Evolutionary conservation across 345 rosid genomes (phyloP).

Genomic region (Citrus inodora): DNA sequence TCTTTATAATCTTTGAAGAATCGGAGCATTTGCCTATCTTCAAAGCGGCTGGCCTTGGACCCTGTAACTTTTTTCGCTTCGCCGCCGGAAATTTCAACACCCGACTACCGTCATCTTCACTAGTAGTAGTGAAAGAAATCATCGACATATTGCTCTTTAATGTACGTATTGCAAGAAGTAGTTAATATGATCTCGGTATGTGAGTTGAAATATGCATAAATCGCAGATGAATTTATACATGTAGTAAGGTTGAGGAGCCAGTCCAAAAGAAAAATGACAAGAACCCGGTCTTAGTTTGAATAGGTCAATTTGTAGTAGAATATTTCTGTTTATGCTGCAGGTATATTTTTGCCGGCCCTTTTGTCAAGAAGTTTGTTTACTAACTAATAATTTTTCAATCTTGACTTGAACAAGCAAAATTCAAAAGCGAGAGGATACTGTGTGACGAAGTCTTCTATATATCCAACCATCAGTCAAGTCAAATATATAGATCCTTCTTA

Average conservation of each 20-base stretch:
- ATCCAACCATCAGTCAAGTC: background rate
- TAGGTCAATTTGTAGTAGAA: background rate
- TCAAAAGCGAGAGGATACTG: background rate
- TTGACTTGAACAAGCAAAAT: background rate
- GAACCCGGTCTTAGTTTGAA: background rate
- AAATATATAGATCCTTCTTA: background rate
- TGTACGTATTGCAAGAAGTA: background rate
- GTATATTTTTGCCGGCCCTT: background rate
- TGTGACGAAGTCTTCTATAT: background rate
- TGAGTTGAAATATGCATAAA: background rate
- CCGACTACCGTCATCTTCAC: background rate
- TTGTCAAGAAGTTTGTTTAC: too few species aligned
- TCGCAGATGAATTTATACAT: background rate
- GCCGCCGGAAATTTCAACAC: background rate
- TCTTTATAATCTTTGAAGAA: background rate
- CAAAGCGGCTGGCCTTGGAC: constrained; percentile 17
- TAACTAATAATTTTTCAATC: too few species aligned
- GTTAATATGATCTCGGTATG: background rate
- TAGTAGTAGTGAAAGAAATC: background rate
- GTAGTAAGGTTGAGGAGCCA: background rate
- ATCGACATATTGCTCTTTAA: background rate
- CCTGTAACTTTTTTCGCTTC: constrained; percentile 4
- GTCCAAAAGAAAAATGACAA: background rate
- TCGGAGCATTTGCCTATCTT: constrained; percentile 12
- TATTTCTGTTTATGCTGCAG: background rate